Conservation (phyloP, 176 grass and related monocot species). For the Zoysia japonica region DNA sequence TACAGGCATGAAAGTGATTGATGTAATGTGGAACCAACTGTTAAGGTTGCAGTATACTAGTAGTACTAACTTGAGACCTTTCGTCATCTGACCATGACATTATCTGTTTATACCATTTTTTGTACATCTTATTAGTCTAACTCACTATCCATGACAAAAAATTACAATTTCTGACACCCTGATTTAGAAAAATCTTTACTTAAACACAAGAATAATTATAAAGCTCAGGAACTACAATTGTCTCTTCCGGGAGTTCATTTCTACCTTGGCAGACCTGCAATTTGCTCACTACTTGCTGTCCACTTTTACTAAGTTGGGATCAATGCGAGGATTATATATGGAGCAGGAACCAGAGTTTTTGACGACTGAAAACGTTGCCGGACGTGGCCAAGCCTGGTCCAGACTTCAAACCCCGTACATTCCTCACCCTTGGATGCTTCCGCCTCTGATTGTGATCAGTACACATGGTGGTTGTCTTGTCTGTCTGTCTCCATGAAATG, state of each 20-base stretch:
- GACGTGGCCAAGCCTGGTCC: background rate
- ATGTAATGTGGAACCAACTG: constrained; percentile 18
- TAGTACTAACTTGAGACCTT: background rate
- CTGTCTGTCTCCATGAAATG: background rate
- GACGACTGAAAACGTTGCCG: constrained; percentile 19
- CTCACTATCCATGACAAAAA: background rate
- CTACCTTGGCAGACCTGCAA: background rate
- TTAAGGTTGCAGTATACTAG: background rate
- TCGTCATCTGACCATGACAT: background rate
- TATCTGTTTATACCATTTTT: background rate
- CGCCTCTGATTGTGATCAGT: background rate
- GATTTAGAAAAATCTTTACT: background rate
- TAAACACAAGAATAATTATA: too few relatives aligned
- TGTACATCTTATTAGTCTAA: background rate
- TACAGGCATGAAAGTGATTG: constrained; percentile 23
- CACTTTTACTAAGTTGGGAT: constrained; percentile 1
- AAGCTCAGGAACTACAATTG: background rate
- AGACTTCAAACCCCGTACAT: background rate
- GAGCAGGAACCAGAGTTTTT: background rate
- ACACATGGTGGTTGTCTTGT: background rate
- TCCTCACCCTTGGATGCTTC: constrained; percentile 6
- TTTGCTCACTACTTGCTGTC: background rate
- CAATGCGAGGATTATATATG: background rate
- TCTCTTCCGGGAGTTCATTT: background rate
- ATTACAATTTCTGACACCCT: background rate